phyloP scores from a whole-genome alignment of 768 basidiomycete species.

The Calocera cornea region DNA sequence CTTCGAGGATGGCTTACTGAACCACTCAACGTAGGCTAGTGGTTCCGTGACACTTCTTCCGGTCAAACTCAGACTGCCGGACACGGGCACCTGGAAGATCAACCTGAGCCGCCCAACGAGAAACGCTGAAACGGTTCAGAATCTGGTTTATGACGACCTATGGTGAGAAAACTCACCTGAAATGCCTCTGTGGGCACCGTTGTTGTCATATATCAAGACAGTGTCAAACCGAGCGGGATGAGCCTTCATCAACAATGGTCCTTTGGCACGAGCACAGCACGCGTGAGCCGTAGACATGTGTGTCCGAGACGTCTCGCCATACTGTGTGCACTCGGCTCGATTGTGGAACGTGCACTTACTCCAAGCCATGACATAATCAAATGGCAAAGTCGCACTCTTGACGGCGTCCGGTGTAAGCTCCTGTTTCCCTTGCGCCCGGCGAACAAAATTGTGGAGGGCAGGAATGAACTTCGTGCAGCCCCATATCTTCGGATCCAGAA shows the following conservation, averaged over 20 bases:
- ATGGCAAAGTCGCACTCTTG: background rate
- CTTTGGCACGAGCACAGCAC: no score
- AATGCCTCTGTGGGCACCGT: no score
- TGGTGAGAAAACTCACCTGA: no score
- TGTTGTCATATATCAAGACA: no score
- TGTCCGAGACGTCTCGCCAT: no score
- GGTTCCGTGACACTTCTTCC: background rate
- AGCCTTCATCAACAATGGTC: no score
- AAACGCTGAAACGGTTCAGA: background rate
- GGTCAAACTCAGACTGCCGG: background rate
- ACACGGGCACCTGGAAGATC: background rate
- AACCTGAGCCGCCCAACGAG: background rate
- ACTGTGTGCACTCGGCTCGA: no score
- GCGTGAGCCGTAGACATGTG: no score
- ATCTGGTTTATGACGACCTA: no score
- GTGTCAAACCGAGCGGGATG: no score
- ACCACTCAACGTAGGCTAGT: background rate
- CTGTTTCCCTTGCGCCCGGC: background rate
- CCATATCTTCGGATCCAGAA: background rate
- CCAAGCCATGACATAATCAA: background rate
- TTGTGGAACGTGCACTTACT: background rate
- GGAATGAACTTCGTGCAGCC: background rate
- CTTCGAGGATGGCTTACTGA: background rate
- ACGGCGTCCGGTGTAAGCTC: background rate
- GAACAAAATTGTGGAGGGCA: background rate